These are phyloP conservation scores for Umbelopsis sp. DNA, from an alignment of 371 early-diverging fungal genomes.

Conservation along the genomic window DNA sequence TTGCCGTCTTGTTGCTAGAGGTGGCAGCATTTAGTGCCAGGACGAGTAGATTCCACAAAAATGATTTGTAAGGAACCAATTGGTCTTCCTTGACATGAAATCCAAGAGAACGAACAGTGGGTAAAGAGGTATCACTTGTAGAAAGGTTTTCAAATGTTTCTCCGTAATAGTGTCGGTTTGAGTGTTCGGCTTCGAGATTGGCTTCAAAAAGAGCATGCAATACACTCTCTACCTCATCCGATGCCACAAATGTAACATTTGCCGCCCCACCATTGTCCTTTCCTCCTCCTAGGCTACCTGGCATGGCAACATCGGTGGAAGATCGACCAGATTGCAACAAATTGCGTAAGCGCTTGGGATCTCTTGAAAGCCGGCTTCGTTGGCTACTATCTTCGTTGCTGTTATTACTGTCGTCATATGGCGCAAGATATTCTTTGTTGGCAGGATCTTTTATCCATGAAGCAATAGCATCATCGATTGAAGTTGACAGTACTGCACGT, in stretches of 20 bases:
- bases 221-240: conserved; percentile 24
- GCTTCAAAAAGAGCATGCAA: conserved; percentile 22
- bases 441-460: conserved; percentile 65
- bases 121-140: conserved; percentile 25
- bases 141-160: background rate
- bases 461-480: conserved; percentile 59
- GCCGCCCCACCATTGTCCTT: conserved; percentile 13
- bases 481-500: conserved; percentile 58
- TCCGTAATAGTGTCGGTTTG: conserved; percentile 4
- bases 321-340: conserved; percentile 21
- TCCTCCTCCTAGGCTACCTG: background rate
- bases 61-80: conserved; percentile 64
- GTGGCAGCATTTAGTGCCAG: conserved; percentile 57
- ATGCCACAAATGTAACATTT: conserved; percentile 21
- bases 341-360: conserved; percentile 29
- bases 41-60: conserved; percentile 71
- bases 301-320: background rate
- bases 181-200: background rate
- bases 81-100: conserved; percentile 57
- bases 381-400: conserved; percentile 8
- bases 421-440: conserved; percentile 45
- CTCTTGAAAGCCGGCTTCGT: conserved; percentile 2
- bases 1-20: conserved; percentile 44
- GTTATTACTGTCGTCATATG: conserved; percentile 39
- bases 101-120: conserved; percentile 37